Evolutionary conservation across 139 green algal species (phyloP).

Genomic region (Ettlia oleoabundans): DNA sequence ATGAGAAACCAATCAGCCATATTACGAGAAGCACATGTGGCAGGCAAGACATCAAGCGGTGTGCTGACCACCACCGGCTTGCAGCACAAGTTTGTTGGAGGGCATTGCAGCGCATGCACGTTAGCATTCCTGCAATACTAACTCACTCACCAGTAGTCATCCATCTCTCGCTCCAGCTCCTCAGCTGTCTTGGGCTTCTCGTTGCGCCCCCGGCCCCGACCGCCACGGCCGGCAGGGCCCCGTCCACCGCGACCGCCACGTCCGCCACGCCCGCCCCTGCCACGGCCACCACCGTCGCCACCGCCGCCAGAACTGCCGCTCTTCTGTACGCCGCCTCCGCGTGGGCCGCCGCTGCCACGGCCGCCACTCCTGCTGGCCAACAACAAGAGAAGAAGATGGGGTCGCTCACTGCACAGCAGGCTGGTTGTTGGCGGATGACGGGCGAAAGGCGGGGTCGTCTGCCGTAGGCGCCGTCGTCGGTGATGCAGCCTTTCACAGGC

Average conservation of each 20-base stretch:
- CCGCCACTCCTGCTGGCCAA: conserved; percentile 26
- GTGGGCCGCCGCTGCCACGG: neutral
- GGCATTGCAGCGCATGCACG: too few relatives aligned
- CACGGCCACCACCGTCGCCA: conserved; percentile 8
- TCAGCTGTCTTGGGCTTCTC: conserved; percentile 36
- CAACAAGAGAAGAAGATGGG: neutral
- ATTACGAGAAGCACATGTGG: too few relatives aligned
- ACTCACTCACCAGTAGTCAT: conserved; percentile 55
- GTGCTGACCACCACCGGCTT: too few relatives aligned
- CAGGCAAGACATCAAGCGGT: too few relatives aligned
- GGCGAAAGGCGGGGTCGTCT: too few relatives aligned
- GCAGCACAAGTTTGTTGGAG: too few relatives aligned
- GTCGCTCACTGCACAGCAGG: neutral
- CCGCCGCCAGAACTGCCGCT: neutral
- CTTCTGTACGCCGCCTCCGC: conserved; percentile 30
- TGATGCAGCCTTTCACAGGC: too few relatives aligned
- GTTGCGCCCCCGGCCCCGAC: neutral
- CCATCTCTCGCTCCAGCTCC: conserved; percentile 53
- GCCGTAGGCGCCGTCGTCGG: too few relatives aligned
- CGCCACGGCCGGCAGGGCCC: neutral
- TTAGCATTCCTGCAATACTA: too few relatives aligned
- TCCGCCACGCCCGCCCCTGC: neutral
- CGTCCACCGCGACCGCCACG: neutral
- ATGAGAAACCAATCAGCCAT: too few relatives aligned
- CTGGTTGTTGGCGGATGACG: neutral